These are phyloP conservation scores for Apophysomyces sp. DNA, from an alignment of 371 early-diverging fungal species.

Conservation along the genomic window DNA sequence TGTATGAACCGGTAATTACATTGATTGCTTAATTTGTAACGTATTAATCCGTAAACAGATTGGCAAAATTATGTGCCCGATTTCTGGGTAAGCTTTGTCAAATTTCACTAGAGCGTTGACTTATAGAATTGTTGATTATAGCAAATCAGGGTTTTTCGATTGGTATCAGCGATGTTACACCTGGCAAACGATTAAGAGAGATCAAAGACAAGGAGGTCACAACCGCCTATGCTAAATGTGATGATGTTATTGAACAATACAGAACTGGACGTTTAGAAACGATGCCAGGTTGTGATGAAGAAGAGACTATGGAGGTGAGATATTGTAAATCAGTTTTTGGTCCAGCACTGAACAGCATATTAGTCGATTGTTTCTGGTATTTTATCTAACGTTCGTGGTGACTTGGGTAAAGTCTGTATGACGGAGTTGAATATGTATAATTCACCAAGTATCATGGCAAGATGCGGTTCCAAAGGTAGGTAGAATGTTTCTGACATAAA, in stretches of 20 bases:
- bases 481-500: neutral
- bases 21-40: neutral
- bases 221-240: conserved; percentile 84
- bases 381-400: conserved; percentile 94
- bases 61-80: conserved; percentile 92
- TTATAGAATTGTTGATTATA: conserved; percentile 4
- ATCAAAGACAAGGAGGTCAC: conserved; percentile 82
- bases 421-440: conserved; percentile 93
- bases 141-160: conserved; percentile 97
- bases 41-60: conserved; percentile 11
- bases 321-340: neutral
- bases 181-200: conserved; percentile 71
- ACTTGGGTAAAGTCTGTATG: conserved; percentile 95
- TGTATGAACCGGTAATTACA: conserved; percentile 82
- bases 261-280: conserved; percentile 74
- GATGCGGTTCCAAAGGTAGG: conserved; percentile 95
- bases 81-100: conserved; percentile 84
- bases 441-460: conserved; percentile 98
- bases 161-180: conserved; percentile 98
- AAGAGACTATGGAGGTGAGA: conserved; percentile 84
- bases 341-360: neutral
- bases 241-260: conserved; percentile 77
- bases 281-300: conserved; percentile 88
- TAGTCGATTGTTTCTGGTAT: conserved; percentile 83
- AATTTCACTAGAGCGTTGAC: too few species aligned